These are phyloP conservation scores for Besnoitia besnoiti DNA, from an alignment of 169 alveolate genomes.

Conservation along the genomic window DNA sequence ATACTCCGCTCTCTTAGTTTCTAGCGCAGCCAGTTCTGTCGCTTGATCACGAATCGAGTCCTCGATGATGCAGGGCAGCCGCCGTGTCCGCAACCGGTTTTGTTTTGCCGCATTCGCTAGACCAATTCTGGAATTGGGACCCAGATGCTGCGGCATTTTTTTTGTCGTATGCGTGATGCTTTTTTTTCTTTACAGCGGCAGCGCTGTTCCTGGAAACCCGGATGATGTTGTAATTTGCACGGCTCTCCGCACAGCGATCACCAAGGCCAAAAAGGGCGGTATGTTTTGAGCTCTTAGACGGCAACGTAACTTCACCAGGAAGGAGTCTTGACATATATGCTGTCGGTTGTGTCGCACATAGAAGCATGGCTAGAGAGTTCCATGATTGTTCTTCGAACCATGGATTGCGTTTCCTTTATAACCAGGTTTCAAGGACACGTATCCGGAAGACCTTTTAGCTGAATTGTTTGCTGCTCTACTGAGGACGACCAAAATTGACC, in stretches of 20 bases:
- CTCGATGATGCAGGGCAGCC: too few species aligned
- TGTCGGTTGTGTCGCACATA: background rate
- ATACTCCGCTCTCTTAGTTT: too few species aligned
- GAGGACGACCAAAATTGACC: constrained; percentile 80
- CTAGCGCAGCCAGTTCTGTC: too few species aligned
- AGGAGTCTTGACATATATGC: too few species aligned
- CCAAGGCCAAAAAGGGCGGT: constrained; percentile 86
- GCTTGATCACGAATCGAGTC: too few species aligned
- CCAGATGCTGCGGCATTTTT: too few species aligned
- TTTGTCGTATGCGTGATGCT: too few species aligned
- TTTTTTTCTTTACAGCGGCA: constrained; percentile 3
- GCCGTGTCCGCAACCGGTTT: too few species aligned
- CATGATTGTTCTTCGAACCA: too few species aligned
- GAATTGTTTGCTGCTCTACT: constrained; percentile 81
- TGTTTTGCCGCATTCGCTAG: too few species aligned
- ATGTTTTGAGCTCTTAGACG: background rate
- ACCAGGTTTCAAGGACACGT: constrained; percentile 80
- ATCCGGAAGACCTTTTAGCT: constrained; percentile 86
- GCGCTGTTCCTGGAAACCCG: background rate
- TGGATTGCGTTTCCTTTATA: background rate
- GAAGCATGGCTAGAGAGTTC: background rate
- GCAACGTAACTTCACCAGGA: too few species aligned
- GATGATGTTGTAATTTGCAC: constrained; percentile 91
- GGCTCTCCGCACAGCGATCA: constrained; percentile 90
- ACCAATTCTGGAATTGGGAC: too few species aligned